A percentile compares a stretch with the other conserved stretches of the same genome.
Conservation (phyloP, 192 early-diverging fungal species). For the Umbelopsis sp. region DNA sequence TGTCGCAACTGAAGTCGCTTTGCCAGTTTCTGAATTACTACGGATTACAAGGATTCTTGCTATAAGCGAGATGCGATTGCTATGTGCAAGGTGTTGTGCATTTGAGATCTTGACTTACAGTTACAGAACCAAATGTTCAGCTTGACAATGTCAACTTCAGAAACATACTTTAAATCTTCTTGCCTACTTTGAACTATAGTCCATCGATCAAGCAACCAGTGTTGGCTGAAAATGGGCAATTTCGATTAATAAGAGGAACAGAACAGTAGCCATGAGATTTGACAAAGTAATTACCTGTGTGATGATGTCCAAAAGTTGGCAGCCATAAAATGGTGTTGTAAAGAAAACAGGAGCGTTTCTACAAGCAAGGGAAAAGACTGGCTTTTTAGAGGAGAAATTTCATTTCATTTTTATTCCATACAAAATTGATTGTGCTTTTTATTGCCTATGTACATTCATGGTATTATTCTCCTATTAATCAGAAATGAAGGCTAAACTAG, state of each 20-base stretch:
- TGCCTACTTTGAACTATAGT: slow-evolving; percentile 50
- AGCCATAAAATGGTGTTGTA: slow-evolving; percentile 46
- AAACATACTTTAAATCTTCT: slow-evolving; percentile 57
- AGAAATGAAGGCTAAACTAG: slow-evolving; percentile 41
- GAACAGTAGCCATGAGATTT: not conserved
- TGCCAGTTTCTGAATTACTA: slow-evolving; percentile 80
- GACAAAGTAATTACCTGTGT: slow-evolving; percentile 50
- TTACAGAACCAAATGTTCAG: slow-evolving; percentile 68
- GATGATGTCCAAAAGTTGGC: slow-evolving; percentile 78
- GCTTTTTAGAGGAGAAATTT: not conserved
- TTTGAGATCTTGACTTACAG: slow-evolving; percentile 36
- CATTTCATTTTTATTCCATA: not conserved
- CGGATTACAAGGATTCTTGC: not conserved
- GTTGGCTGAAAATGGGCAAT: slow-evolving; percentile 36
- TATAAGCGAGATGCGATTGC: not conserved
- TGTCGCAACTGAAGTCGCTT: slow-evolving; percentile 73
- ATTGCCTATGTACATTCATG: not conserved
- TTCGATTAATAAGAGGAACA: not conserved
- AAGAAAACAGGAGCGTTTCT: not conserved
- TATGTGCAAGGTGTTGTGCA: no score
- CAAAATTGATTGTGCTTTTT: not conserved
- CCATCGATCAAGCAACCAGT: slow-evolving; percentile 64
- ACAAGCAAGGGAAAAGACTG: not conserved
- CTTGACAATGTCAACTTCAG: slow-evolving; percentile 51
- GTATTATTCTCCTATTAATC: not conserved